Conservation (phyloP, 2,329 filamentous ascomycete species). For the Daldinia sp. region DNA sequence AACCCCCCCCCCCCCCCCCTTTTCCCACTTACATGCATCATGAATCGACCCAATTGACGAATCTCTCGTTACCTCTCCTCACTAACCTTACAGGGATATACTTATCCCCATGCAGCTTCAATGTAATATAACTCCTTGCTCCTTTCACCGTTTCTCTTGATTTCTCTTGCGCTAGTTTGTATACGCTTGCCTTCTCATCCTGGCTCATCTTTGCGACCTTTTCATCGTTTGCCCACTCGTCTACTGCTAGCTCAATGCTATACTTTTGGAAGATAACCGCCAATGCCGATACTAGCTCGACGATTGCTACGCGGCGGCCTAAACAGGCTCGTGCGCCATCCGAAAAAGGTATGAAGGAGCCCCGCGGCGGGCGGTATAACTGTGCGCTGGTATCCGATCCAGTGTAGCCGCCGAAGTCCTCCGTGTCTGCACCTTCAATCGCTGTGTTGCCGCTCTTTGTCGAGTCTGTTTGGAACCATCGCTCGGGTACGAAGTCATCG, state of each 20-base stretch:
- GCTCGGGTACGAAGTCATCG: slow-evolving; percentile 73
- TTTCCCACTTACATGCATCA: slow-evolving; percentile 6
- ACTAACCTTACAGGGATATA: slow-evolving; percentile 74
- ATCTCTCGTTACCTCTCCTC: slow-evolving; percentile 73
- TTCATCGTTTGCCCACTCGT: slow-evolving; percentile 64
- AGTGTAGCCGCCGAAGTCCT: slow-evolving; percentile 66
- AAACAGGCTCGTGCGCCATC: slow-evolving; percentile 66
- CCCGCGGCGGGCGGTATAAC: slow-evolving; percentile 67
- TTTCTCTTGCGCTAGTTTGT: slow-evolving; percentile 66
- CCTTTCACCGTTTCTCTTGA: slow-evolving; percentile 60
- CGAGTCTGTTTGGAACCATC: slow-evolving; percentile 66
- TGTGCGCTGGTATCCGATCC: slow-evolving; percentile 68
- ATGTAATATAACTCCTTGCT: slow-evolving; percentile 71
- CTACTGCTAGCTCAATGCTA: slow-evolving; percentile 75
- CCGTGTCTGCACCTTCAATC: slow-evolving; percentile 51
- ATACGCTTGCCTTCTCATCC: slow-evolving; percentile 60
- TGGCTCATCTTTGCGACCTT: slow-evolving; percentile 61
- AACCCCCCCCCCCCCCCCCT: too few species aligned
- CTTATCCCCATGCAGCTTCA: slow-evolving; percentile 70
- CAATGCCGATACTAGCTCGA: slow-evolving; percentile 64
- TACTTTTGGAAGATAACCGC: slow-evolving; percentile 65
- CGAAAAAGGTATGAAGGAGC: slow-evolving; percentile 66
- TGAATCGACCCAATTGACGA: slow-evolving; percentile 54
- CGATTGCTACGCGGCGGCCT: slow-evolving; percentile 66
- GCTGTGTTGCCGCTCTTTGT: slow-evolving; percentile 26